Evolutionary conservation across 805 yeast species (phyloP), one percentile per base, ranked within the genome.

Genomic region (Starmerella floris): DNA sequence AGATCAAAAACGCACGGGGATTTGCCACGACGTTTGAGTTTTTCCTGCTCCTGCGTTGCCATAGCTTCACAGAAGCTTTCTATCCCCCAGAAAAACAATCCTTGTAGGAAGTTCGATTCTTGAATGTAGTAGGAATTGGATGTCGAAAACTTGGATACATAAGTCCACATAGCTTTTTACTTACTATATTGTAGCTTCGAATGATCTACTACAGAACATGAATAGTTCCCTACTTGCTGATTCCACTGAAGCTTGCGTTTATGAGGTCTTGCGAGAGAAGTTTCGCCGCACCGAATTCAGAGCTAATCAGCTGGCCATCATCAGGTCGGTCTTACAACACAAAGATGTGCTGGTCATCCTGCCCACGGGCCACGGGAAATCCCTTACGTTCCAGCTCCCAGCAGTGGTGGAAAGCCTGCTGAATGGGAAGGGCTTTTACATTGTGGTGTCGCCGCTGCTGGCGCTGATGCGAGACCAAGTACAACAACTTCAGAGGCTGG

Each of bases 311-410:
- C 45, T 38, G 21, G 50, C 50, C 15, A 51, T 55, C 21, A 43
- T 59, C 5, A 40, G 44, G 5, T 51, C 56, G 3, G 56, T 52
- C 3, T 40, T 54, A 11, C 35, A 4, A 4, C 91, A 94, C 0
- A 69, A 72, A 35, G 98, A 91, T 60, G 93, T 83, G 0, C 82
- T 91, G 63, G 96, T 91, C 2, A 65, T 91, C 53, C 83, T 91
- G 87, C 98, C 98, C 0, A 91, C 98, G 1, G 98, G 98, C 34
- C 96, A 96, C 44, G 98, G 98, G 41, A 91, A 91, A 56, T 88
- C 97, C 0, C 63, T 91, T 21, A 88, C 97, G 55, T 91, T 84
- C 60, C 98, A 91, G 61, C 66, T 91, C 23, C 97, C 98, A 0
- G 95, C 98, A 0, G 66, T 85, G 28, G 76, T 84, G 1, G 69